Base-by-base conservation (phyloP, 305 asterid species). In the Stenogyne calaminthoides region DNA sequence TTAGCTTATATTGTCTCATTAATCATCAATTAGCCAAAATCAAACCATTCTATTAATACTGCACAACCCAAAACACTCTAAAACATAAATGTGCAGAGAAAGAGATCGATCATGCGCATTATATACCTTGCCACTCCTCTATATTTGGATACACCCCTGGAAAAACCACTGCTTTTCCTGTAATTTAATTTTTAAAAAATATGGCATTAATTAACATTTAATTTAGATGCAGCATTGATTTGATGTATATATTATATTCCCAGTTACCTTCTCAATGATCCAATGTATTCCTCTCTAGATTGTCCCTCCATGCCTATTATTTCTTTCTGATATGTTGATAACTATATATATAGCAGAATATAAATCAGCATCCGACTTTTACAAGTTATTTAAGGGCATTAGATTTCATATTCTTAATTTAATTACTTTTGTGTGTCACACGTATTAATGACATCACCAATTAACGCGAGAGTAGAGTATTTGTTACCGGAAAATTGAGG, bases 51-150 rank as follows among this genome's bases (percentile, higher is more conserved):
- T 32, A 19, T 29, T 4, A 20, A 12, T 40, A 32, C 36, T 32
- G 36, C 36, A 32, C 36, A 32, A 3, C 3, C 2, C 0, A 32
- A 32, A 4, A 32, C 36, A 5, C 6, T 32, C 36, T n/a, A n/a
- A n/a, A 32, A 32, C 36, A 32, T 32, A 5, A 32, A 32, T 29
- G 62, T 20, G n/a, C n/a, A n/a, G n/a, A 42, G 19, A 15, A 19
- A 66, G 71, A 22, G 27, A 14, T 36, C 0, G 32, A 37, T 1
- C 4, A 6, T 10, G 4, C 9, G 2, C 2, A 54, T 40, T 15
- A 10, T 67, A 91, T 25, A 92, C 97, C 97, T 88, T 9, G 97
- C 97, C 51, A 92, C 97, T 19, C 97, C 97, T 67, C 97, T 87
- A 59, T 87, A 92, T 80, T 92, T 92, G n/a, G 97, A 92, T 18